A percentile compares a stretch with the other conserved stretches of the same genome.
phyloP scores from a whole-genome alignment of 1,284 basidiomycete species.

The Apiotrichum gracile region DNA sequence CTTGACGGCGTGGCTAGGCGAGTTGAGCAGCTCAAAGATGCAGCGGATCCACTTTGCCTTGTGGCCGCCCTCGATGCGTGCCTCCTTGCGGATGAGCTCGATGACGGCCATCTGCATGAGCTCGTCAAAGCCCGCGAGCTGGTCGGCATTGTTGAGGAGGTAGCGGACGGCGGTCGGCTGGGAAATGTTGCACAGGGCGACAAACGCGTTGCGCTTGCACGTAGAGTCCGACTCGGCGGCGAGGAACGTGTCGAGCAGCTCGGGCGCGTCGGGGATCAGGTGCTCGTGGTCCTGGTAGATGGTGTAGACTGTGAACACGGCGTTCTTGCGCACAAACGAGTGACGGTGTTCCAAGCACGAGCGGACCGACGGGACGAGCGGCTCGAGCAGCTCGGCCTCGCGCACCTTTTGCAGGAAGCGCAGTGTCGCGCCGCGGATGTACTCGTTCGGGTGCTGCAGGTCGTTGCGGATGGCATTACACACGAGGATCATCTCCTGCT shows the following conservation, averaged over 20 bases:
- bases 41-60: slow-evolving; percentile 85
- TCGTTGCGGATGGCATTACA: slow-evolving; percentile 98
- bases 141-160: slow-evolving; percentile 76
- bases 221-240: slow-evolving; percentile 94
- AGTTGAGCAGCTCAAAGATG: slow-evolving; percentile 91
- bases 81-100: slow-evolving; percentile 88
- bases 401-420: slow-evolving; percentile 95
- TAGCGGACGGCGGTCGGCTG: slow-evolving; percentile 90
- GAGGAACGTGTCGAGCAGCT: slow-evolving; percentile 94
- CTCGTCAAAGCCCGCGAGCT: slow-evolving; percentile 80
- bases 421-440: slow-evolving; percentile 94
- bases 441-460: slow-evolving; percentile 99
- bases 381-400: slow-evolving; percentile 91
- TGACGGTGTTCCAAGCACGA: slow-evolving; percentile 96
- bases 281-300: slow-evolving; percentile 92
- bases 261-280: slow-evolving; percentile 93
- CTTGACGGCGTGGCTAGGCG: slow-evolving; percentile 89
- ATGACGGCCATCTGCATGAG: slow-evolving; percentile 93
- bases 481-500: slow-evolving; percentile 99
- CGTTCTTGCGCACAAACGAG: slow-evolving; percentile 97
- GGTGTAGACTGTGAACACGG: slow-evolving; percentile 90
- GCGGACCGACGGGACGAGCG: slow-evolving; percentile 87
- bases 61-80: slow-evolving; percentile 73
- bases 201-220: slow-evolving; percentile 96
- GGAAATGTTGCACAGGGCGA: slow-evolving; percentile 83